Conservation (phyloP, 2,329 filamentous ascomycete species). For the Fusarium sp. region DNA sequence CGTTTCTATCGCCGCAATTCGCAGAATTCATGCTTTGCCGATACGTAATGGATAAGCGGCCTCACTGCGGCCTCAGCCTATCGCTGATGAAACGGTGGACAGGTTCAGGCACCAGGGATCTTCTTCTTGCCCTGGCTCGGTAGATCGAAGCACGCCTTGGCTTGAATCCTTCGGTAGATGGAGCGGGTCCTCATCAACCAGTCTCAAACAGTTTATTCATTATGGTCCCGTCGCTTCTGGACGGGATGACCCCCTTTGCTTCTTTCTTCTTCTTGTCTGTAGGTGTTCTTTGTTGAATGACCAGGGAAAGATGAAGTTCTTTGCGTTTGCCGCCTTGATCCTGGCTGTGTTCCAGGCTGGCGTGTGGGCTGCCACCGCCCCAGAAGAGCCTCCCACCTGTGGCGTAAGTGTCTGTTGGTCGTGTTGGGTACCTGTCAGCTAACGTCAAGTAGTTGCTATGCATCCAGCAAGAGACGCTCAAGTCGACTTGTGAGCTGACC, state of each 20-base stretch:
- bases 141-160: neutral
- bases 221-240: neutral
- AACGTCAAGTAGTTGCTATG: neutral
- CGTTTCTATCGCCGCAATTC: neutral
- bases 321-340: neutral
- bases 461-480: conserved; percentile 7
- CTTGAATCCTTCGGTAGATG: conserved; percentile 2
- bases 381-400: conserved; percentile 25
- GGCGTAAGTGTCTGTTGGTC: conserved; percentile 9
- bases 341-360: conserved; percentile 27
- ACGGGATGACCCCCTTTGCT: neutral
- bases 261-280: neutral
- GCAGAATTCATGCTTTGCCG: neutral
- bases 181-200: neutral
- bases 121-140: neutral
- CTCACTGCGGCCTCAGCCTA: neutral
- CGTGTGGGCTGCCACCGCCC: conserved; percentile 17
- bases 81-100: neutral
- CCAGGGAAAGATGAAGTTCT: conserved; percentile 22
- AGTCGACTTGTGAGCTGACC: conserved; percentile 14
- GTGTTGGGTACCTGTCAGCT: neutral
- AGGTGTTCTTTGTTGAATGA: neutral
- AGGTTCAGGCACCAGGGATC: neutral
- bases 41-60: conserved; percentile 1
- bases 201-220: neutral